These are phyloP conservation scores for Backusella westeae DNA, from an alignment of 192 early-diverging fungal genomes.

Conservation along the genomic window DNA sequence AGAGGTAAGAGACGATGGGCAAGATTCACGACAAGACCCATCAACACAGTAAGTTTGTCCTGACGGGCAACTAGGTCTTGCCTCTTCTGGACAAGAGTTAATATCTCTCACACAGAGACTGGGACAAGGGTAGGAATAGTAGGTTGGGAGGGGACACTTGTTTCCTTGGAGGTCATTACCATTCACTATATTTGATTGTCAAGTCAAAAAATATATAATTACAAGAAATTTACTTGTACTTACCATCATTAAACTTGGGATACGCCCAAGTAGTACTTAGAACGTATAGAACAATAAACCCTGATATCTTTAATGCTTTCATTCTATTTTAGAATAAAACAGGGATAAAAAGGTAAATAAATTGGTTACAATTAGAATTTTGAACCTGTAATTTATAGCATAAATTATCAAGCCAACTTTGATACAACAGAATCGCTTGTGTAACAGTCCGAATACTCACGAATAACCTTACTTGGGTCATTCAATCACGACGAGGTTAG, in stretches of 20 bases:
- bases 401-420: not conserved
- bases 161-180: conserved; percentile 41
- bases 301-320: conserved; percentile 2
- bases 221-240: not conserved
- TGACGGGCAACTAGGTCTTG: conserved; percentile 35
- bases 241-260: not conserved
- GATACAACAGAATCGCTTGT: not conserved
- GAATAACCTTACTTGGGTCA: not conserved
- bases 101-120: conserved; percentile 47
- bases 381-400: not conserved
- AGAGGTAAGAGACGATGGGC: conserved; percentile 33
- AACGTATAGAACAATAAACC: not conserved
- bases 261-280: not conserved
- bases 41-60: conserved; percentile 48
- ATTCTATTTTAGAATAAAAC: conserved; percentile 5
- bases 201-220: not conserved
- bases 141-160: conserved; percentile 41
- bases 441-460: not conserved
- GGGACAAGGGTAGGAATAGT: conserved; percentile 43
- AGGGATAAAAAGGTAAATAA: not conserved
- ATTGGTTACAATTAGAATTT: not conserved
- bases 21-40: conserved; percentile 43
- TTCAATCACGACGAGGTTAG: not conserved
- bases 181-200: conserved; percentile 39
- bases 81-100: conserved; percentile 33